A percentile compares a stretch with the other conserved stretches of the same genome.
Evolutionary conservation across 2,329 filamentous ascomycete genomes (phyloP).

Genomic region (Nothopassalora personata): DNA sequence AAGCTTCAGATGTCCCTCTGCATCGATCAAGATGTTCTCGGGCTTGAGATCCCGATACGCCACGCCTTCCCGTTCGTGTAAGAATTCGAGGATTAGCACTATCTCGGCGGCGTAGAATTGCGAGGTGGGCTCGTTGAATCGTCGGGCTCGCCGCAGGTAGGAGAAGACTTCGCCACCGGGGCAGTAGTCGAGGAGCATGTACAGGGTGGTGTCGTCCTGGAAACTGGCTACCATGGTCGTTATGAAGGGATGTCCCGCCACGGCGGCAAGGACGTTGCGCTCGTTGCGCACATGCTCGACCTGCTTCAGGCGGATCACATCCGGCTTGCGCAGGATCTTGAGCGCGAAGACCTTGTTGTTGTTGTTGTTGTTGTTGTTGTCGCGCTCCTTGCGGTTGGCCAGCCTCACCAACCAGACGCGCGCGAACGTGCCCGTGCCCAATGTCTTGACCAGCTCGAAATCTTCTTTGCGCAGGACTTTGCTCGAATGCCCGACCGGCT

Average conservation of each 20-base stretch:
- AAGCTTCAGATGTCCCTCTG: constrained; percentile 71
- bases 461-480: constrained; percentile 50
- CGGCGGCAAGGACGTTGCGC: constrained; percentile 69
- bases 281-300: constrained; percentile 83
- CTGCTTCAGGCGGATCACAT: constrained; percentile 76
- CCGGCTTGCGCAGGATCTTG: constrained; percentile 66
- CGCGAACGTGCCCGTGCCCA: constrained; percentile 74
- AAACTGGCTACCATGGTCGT: constrained; percentile 74
- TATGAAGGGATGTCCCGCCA: constrained; percentile 78
- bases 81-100: constrained; percentile 71
- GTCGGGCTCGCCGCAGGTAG: constrained; percentile 69
- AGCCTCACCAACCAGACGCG: constrained; percentile 73
- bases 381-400: constrained; percentile 38
- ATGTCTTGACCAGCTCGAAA: constrained; percentile 68
- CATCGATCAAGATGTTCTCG: constrained; percentile 74
- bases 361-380: constrained; percentile 50
- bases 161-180: constrained; percentile 81
- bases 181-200: constrained; percentile 79
- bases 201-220: constrained; percentile 70
- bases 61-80: constrained; percentile 74
- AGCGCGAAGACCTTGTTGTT: constrained; percentile 67
- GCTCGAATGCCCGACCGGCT: constrained; percentile 45
- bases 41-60: constrained; percentile 80
- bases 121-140: constrained; percentile 72
- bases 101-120: constrained; percentile 83